phyloP scores from a whole-genome alignment of 2,329 filamentous ascomycete genomes.

The Cercospora sesami region DNA sequence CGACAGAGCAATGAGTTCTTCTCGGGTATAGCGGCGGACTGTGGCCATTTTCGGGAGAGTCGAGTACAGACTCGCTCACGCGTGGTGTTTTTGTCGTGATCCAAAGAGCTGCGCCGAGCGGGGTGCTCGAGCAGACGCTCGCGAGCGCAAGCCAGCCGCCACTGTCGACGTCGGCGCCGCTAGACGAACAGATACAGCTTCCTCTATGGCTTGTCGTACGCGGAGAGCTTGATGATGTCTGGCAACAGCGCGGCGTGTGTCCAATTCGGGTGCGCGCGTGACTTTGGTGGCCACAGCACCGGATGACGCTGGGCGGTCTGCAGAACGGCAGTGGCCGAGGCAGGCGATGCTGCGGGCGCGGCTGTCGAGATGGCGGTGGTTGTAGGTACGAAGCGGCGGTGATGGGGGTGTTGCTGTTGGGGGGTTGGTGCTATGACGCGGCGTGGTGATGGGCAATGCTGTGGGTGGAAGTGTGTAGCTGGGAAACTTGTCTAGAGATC shows the following conservation, averaged over 20 bases:
- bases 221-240: neutral
- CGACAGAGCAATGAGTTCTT: constrained; percentile 72
- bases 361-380: neutral
- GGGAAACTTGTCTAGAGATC: constrained; percentile 9
- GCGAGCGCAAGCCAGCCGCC: neutral
- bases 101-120: neutral
- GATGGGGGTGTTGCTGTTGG: neutral
- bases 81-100: neutral
- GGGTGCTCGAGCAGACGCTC: neutral
- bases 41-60: constrained; percentile 29
- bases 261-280: neutral
- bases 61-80: neutral
- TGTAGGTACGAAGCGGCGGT: neutral
- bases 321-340: neutral
- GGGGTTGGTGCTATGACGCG: neutral
- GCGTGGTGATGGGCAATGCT: constrained; percentile 5
- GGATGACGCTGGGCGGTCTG: neutral
- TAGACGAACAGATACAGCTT: neutral
- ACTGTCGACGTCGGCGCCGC: neutral
- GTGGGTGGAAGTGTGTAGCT: constrained; percentile 5
- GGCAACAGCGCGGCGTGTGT: neutral
- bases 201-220: neutral
- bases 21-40: constrained; percentile 67
- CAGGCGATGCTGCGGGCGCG: neutral
- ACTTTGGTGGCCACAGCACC: neutral